Base-by-base conservation (phyloP, 1,139 yeast species). In the Debaryomyces udenii region DNA sequence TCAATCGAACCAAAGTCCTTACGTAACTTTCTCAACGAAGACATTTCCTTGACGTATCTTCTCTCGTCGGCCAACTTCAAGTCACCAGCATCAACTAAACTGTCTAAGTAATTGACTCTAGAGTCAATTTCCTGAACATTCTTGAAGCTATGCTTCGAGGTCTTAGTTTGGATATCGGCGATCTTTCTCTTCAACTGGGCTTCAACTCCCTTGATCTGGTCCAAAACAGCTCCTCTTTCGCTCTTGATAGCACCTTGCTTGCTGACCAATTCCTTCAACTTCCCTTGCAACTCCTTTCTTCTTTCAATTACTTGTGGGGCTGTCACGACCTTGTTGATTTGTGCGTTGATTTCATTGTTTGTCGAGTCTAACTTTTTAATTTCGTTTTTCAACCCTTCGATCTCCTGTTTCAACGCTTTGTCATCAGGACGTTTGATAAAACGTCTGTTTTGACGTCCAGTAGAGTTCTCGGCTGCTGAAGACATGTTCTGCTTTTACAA, bases 11-110 rank as follows among this genome's bases (percentile, higher is more conserved):
- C 81, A 62, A 89, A 86, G 64, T 85, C 94, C 67, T 86, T 86
- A 61, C 83, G 81, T 59, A 86, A 72, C 69, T 88, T 89, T 67
- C 94, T 84, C 64, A 93, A 78, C 40, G 83, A 69, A 42, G 90
- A 79, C 76, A 90, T 87, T 68, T 93, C 98, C 69, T 86, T 86
- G 54, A 94, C 81, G 53, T 75, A 70, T 62, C 83, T 79, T 73
- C 90, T 86, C 76, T 94, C 99, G 50, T 93, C 96, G 41, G 91
- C 98, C 59, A 94, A 80, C 58, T 89, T 81, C 64, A 94, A 74
- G 40, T 76, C 71, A 46, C 99, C 99, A 40, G 87, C 70, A 47
- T 87, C 90, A 49, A 93, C 84, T 52, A 78, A 74, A 37, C 74
- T 76, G 62, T 93, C 97, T 57, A 90, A 79, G 59, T 76, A 72